Conservation (phyloP, 1,139 yeast genomes). For the Kurtzmaniella quercitrusa region DNA sequence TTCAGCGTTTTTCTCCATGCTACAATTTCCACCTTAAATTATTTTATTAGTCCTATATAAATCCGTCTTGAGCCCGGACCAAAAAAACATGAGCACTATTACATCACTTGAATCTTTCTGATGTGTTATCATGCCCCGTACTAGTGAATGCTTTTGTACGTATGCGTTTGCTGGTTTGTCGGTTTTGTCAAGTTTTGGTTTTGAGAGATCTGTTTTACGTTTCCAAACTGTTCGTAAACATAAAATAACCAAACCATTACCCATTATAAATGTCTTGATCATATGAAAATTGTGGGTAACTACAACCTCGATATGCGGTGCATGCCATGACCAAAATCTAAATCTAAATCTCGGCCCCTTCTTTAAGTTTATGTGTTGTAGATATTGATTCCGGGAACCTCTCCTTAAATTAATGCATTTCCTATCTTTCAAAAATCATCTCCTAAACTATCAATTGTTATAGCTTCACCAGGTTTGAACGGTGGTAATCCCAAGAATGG, state of each 20-base stretch:
- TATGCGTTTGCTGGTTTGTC: not conserved
- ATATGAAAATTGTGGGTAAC: no score
- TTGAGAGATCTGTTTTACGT: no score
- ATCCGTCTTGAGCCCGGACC: not conserved
- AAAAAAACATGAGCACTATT: not conserved
- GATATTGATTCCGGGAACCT: no score
- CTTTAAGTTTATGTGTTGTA: no score
- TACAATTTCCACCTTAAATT: not conserved
- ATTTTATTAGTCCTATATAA: not conserved
- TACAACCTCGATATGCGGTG: no score
- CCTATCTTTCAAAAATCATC: conserved; percentile 33
- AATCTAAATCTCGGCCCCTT: no score
- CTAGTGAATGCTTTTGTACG: not conserved
- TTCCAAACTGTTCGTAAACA: no score
- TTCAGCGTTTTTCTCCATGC: not conserved
- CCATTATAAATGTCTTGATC: no score
- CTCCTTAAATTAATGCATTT: no score
- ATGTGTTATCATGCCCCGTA: not conserved
- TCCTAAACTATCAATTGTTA: conserved; percentile 49
- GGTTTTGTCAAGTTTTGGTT: not conserved
- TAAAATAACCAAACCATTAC: no score
- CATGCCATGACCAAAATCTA: no score
- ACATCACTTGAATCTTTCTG: not conserved
- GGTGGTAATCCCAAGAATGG: conserved; percentile 97
- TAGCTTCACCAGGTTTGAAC: conserved; percentile 89